A percentile compares a stretch with the other conserved stretches of the same genome.
Conservation (phyloP, 2,329 filamentous ascomycete genomes). For the Venturia asperata region DNA sequence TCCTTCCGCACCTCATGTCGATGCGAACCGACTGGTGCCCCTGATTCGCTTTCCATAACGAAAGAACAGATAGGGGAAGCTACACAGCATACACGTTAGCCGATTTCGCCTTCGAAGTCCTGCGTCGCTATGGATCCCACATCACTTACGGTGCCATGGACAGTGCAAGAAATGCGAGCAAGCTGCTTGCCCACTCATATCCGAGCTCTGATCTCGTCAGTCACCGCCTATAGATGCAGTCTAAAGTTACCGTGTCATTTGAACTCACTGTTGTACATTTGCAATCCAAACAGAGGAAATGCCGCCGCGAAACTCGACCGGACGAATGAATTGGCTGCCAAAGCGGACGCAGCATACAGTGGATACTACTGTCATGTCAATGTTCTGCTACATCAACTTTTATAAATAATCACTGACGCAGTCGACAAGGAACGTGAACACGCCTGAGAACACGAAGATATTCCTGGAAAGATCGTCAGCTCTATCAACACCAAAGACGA, state of each 20-base stretch:
- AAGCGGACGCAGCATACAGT: conserved; percentile 43
- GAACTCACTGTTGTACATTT: conserved; percentile 45
- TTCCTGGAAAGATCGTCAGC: conserved; percentile 45
- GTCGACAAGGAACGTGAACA: conserved; percentile 82
- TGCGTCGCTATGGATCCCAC: conserved; percentile 16
- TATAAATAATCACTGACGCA: conserved; percentile 33
- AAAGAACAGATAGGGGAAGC: conserved; percentile 43
- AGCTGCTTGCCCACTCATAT: conserved; percentile 44
- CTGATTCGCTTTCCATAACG: conserved; percentile 43
- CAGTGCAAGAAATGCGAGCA: conserved; percentile 43
- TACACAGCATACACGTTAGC: conserved; percentile 28
- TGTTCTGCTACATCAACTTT: background rate
- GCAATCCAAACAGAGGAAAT: conserved; percentile 43
- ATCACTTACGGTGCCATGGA: conserved; percentile 41
- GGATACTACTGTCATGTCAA: conserved; percentile 33
- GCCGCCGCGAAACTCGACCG: conserved; percentile 43
- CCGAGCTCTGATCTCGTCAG: conserved; percentile 36
- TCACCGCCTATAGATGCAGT: conserved; percentile 38
- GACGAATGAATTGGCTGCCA: conserved; percentile 46
- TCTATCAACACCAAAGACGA: conserved; percentile 23
- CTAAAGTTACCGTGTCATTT: conserved; percentile 21
- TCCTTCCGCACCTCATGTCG: conserved; percentile 16
- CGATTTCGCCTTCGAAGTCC: conserved; percentile 4
- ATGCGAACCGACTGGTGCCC: conserved; percentile 39
- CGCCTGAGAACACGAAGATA: conserved; percentile 71